Base-by-base conservation (phyloP, 2,329 filamentous ascomycete species). In the Ploettnerulaceae sp. region DNA sequence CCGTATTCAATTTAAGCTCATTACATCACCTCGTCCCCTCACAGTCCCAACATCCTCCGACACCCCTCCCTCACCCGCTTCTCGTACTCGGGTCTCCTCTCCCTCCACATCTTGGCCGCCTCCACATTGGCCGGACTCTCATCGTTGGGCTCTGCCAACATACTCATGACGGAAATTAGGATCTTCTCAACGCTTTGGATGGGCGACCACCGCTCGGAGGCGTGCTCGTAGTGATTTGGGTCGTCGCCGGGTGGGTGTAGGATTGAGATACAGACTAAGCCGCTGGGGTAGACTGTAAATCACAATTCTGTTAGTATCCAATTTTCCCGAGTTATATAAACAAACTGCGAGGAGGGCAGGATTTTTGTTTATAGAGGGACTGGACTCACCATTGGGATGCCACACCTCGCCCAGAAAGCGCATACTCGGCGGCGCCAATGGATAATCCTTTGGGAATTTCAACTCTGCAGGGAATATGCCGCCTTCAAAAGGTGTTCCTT, bases 181-280 rank as follows among this genome's bases (percentile, higher is more conserved):
- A 97, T 97, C 74, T 96, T 97, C 71, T 97, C 93, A 57, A 96
- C 91, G 49, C 86, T 93, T 71, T 97, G 93, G 53, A 97, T 95
- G 9, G 91, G 91, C 21, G 86, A 91, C 91, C 91, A 97, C 54
- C 91, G 83, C 72, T 97, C 93, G 1, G 86, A 89, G 6, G 93
- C 91, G 60, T 91, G 87, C 69, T 97, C 91, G 76, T 97, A 97
- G 73, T 95, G 90, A 71, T 96, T 96, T 45, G 93, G 93, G 68
- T 97, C 91, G 70, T 97, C 91, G 61, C 93, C 91, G 2, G 91
- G 91, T 3, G 91, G 85, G 68, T 97, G 91, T 2, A 97, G 82
- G 71, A 97, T 97, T n/a, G 88, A 95, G 63, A 97, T 97, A 72
- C 91, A 97, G 59, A 97, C 93, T 14, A 91, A 79, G 54, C 91